A percentile compares a stretch with the other conserved stretches of the same genome.
Evolutionary conservation across 352 stramenopile species (phyloP).

Genomic region (Halophytophthora polymorphica): DNA sequence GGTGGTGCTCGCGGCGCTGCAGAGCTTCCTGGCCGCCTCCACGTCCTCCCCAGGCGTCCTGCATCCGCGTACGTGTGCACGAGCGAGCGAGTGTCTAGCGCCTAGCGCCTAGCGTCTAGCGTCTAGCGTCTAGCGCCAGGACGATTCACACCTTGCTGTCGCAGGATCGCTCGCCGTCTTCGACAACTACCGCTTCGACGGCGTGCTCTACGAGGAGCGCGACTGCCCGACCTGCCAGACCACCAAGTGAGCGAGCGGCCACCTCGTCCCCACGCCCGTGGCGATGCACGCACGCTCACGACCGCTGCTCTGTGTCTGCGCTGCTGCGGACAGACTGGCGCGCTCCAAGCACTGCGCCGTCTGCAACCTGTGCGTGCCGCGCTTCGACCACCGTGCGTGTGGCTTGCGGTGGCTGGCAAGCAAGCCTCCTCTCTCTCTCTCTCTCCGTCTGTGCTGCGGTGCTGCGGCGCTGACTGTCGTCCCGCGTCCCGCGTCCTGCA

Average conservation of each 20-base stretch:
- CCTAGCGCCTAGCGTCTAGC: too few species aligned
- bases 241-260: slow-evolving; percentile 29
- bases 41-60: slow-evolving; percentile 42
- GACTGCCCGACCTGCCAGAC: slow-evolving; percentile 47
- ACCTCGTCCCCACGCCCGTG: neutral
- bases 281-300: neutral
- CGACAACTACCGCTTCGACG: slow-evolving; percentile 56
- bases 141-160: neutral
- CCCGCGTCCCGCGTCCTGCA: slow-evolving; percentile 3
- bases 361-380: slow-evolving; percentile 62
- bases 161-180: slow-evolving; percentile 48
- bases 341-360: slow-evolving; percentile 69
- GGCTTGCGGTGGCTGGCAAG: neutral
- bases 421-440: neutral
- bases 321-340: slow-evolving; percentile 28
- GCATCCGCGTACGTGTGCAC: slow-evolving; percentile 27
- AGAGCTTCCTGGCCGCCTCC: slow-evolving; percentile 49
- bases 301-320: slow-evolving; percentile 4
- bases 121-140: neutral
- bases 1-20: slow-evolving; percentile 37
- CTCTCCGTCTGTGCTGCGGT: neutral
- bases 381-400: slow-evolving; percentile 61
- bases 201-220: slow-evolving; percentile 32
- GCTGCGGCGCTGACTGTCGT: neutral
- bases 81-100: neutral